A percentile compares a stretch with the other conserved stretches of the same genome.
These are phyloP conservation scores for Lobosporangium transversale DNA, from an alignment of 192 early-diverging fungal species.

Conservation along the genomic window DNA sequence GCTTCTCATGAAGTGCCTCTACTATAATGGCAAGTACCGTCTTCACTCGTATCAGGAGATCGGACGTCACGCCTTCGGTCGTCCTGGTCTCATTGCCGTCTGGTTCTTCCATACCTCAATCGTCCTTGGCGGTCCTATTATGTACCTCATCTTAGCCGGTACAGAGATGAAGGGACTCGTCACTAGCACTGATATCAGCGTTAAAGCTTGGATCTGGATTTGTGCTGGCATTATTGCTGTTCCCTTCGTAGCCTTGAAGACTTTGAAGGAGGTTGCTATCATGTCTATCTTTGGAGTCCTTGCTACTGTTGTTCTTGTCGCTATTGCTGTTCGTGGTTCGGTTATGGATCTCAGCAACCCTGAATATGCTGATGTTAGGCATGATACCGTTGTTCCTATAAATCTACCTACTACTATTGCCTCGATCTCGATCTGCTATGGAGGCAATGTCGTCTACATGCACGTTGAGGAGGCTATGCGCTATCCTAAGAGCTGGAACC, in stretches of 20 bases:
- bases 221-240: conserved; percentile 68
- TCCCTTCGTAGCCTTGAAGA: conserved; percentile 75
- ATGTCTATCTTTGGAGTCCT: conserved; percentile 77
- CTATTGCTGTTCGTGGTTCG: conserved; percentile 70
- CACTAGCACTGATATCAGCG: conserved; percentile 45
- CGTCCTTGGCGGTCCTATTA: conserved; percentile 70
- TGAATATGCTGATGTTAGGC: conserved; percentile 38
- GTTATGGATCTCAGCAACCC: conserved; percentile 57
- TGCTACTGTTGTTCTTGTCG: conserved; percentile 74
- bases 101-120: conserved; percentile 70
- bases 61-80: conserved; percentile 76
- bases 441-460: conserved; percentile 82
- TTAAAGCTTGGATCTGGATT: conserved; percentile 70
- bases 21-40: conserved; percentile 67
- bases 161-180: conserved; percentile 70
- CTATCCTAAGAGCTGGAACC: conserved; percentile 70
- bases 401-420: conserved; percentile 78
- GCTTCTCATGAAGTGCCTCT: conserved; percentile 78
- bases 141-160: conserved; percentile 80
- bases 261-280: conserved; percentile 80
- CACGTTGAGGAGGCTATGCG: conserved; percentile 85
- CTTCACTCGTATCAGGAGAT: conserved; percentile 70
- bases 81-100: conserved; percentile 64
- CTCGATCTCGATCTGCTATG: conserved; percentile 83
- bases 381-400: conserved; percentile 66